These are phyloP conservation scores for Mucor irregularis DNA, from an alignment of 371 early-diverging fungal species.

Conservation along the genomic window DNA sequence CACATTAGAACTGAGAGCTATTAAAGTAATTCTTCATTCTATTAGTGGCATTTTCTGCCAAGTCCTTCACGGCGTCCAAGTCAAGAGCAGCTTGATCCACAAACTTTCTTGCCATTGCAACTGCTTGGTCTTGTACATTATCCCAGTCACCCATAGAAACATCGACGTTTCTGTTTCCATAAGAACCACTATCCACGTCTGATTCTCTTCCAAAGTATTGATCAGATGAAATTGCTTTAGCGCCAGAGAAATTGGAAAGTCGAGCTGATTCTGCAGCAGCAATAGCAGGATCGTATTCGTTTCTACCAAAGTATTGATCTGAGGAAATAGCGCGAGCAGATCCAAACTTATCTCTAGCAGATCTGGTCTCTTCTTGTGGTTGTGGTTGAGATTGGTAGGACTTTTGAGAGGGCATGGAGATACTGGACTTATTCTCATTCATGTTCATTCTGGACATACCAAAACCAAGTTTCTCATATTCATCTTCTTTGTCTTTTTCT, in stretches of 20 bases:
- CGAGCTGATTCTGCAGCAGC: conserved; percentile 66
- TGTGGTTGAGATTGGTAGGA: conserved; percentile 5
- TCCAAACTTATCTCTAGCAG: conserved; percentile 71
- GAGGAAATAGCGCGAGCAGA: conserved; percentile 82
- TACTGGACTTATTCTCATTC: conserved; percentile 6
- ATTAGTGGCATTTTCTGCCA: conserved; percentile 65
- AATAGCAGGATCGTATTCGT: conserved; percentile 62
- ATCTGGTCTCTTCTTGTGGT: conserved; percentile 28
- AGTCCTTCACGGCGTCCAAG: conserved; percentile 67
- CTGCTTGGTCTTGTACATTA: conserved; percentile 58
- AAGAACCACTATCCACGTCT: conserved; percentile 19
- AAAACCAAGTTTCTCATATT: conserved; percentile 77
- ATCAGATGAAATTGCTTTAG: conserved; percentile 75
- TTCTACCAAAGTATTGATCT: conserved; percentile 89
- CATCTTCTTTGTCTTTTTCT: conserved; percentile 34
- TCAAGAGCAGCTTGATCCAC: conserved; percentile 78
- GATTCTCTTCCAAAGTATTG: conserved; percentile 84
- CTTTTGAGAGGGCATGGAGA: conserved; percentile 20
- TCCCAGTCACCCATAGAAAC: conserved; percentile 42
- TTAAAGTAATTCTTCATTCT: conserved; percentile 34
- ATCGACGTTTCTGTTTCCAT: conserved; percentile 7
- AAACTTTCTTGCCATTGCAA: conserved; percentile 68
- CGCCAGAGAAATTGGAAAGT: conserved; percentile 71
- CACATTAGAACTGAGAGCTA: no score
- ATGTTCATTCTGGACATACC: conserved; percentile 68